Conservation (phyloP, 768 basidiomycete species). For the Termitomyces sp. region DNA sequence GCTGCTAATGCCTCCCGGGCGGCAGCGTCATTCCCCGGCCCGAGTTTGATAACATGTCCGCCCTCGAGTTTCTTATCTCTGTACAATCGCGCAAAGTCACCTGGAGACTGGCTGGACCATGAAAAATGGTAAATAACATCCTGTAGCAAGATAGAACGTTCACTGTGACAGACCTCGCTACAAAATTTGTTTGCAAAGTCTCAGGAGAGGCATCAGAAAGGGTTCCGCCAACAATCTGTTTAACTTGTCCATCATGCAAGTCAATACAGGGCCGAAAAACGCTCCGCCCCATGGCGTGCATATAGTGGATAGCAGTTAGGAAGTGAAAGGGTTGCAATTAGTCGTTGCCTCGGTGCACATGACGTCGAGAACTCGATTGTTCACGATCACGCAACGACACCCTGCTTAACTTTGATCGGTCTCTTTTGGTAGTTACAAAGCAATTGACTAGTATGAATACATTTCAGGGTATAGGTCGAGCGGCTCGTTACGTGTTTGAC, state of each 20-base stretch:
- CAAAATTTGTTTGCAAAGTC: conserved; percentile 80
- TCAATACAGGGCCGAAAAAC: conserved; percentile 94
- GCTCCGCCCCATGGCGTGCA: conserved; percentile 37
- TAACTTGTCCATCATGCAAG: conserved; percentile 91
- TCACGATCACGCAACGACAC: background rate
- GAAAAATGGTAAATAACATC: background rate
- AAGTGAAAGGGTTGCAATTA: background rate
- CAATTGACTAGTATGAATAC: background rate
- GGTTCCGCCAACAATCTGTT: conserved; percentile 97
- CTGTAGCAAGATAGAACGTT: conserved; percentile 9
- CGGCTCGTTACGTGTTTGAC: background rate
- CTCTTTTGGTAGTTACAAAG: background rate
- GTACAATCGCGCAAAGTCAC: conserved; percentile 79
- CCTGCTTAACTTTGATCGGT: background rate
- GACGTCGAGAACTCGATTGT: background rate
- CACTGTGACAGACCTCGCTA: conserved; percentile 60
- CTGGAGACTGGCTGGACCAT: conserved; percentile 65
- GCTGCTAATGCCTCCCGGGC: conserved; percentile 75
- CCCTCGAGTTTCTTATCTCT: conserved; percentile 62
- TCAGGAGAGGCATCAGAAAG: conserved; percentile 63
- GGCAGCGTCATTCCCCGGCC: conserved; percentile 84
- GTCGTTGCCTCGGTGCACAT: background rate
- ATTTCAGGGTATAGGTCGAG: background rate
- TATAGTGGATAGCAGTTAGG: background rate
- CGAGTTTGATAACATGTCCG: conserved; percentile 96